Percentiles rank a stretch among this genome's conserved stretches.
phyloP scores from a whole-genome alignment of 2,329 filamentous ascomycete genomes.

The Ophiostoma angusticollis region DNA sequence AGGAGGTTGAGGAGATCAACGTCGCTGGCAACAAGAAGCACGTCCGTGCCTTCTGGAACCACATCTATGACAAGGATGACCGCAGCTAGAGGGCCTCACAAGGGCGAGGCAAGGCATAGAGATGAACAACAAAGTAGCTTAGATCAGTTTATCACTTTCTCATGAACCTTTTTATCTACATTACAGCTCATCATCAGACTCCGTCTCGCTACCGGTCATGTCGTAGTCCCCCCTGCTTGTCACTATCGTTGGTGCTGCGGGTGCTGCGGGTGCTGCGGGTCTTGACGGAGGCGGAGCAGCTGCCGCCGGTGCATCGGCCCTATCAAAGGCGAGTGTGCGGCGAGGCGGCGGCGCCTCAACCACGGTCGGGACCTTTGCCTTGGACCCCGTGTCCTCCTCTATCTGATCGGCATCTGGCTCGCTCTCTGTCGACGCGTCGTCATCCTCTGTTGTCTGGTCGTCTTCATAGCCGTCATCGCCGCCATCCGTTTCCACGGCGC shows the following conservation, averaged over 20 bases:
- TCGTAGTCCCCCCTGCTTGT: background rate
- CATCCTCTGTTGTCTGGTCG: constrained; percentile 21
- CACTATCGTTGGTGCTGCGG: constrained; percentile 13
- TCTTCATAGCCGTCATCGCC: constrained; percentile 9
- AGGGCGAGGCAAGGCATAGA: background rate
- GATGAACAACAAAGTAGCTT: background rate
- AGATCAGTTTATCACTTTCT: background rate
- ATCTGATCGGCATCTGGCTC: constrained; percentile 25
- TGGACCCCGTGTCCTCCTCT: constrained; percentile 4
- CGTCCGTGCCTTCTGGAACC: constrained; percentile 45
- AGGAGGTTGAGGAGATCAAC: constrained; percentile 44
- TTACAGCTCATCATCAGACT: constrained; percentile 45
- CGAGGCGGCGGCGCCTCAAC: constrained; percentile 18
- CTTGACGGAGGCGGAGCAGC: too few species aligned
- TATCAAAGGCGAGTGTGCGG: constrained; percentile 14
- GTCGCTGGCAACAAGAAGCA: constrained; percentile 47
- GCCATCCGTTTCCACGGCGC: background rate
- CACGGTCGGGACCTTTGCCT: background rate
- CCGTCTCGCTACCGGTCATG: constrained; percentile 31
- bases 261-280: too few species aligned
- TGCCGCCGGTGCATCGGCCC: constrained; percentile 2
- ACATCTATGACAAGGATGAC: constrained; percentile 41
- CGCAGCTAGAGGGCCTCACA: too few species aligned
- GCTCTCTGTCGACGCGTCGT: constrained; percentile 30
- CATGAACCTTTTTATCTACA: background rate